These are phyloP conservation scores for Yamadazyma trypodendri DNA, from an alignment of 1,139 yeast species.

Conservation along the genomic window DNA sequence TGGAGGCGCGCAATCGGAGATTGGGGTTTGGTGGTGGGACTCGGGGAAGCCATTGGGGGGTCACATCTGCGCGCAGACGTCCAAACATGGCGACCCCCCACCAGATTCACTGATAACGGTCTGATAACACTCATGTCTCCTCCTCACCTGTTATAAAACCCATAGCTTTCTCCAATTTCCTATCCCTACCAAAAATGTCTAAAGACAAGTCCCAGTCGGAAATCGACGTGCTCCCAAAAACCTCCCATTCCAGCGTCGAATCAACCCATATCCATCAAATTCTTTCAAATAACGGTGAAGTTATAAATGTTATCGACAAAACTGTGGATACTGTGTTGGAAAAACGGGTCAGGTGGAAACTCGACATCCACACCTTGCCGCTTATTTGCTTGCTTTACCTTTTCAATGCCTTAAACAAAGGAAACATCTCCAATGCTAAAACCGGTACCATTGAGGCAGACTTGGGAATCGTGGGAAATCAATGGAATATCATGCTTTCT, in stretches of 20 bases:
- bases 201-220: slow-evolving; percentile 8
- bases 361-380: slow-evolving; percentile 33
- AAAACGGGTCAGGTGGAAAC: slow-evolving; percentile 27
- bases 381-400: slow-evolving; percentile 27
- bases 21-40: no score
- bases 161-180: neutral
- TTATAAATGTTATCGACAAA: slow-evolving; percentile 12
- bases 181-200: neutral
- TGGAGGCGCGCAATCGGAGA: neutral
- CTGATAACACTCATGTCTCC: no score
- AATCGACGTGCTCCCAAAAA: slow-evolving; percentile 13
- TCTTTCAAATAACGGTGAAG: slow-evolving; percentile 17
- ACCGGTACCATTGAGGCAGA: slow-evolving; percentile 27
- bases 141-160: no score
- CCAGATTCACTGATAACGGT: no score
- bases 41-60: no score
- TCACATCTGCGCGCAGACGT: no score
- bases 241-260: slow-evolving; percentile 15
- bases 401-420: slow-evolving; percentile 30
- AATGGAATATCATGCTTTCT: slow-evolving; percentile 30
- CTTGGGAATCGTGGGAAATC: slow-evolving; percentile 24
- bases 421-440: slow-evolving; percentile 29
- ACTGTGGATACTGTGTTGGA: slow-evolving; percentile 20
- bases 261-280: slow-evolving; percentile 15
- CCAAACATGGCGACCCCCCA: no score